Base-by-base conservation (phyloP, 169 alveolate species). In the Neospora caninum region DNA sequence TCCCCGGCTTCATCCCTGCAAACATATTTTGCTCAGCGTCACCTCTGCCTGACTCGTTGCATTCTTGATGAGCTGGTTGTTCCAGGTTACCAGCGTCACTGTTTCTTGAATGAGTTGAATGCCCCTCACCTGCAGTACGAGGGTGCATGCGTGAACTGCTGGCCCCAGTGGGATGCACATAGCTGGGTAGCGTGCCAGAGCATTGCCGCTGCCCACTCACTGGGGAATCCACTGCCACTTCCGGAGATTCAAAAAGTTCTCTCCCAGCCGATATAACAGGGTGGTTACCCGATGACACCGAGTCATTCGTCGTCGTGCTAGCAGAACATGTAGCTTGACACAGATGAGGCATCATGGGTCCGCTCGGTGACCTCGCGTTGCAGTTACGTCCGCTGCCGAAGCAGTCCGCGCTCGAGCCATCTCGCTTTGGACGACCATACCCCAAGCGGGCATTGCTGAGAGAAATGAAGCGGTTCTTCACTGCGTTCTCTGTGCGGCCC, bases 401-500 rank as follows among this genome's bases (percentile, higher is more conserved):
- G 25, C 73, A 20, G 42, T 38, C 39, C 86, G 45, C 86, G 42
- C 31, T n/a, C 45, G 42, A n/a, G 39, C 39, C 86, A 16, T 78
- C 86, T 6, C 86, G 86, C 86, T 78, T 78, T 38, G 86, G 45
- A n/a, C 86, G 86, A n/a, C 86, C 86, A 64, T 64, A 64, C 2
- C 86, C 45, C 45, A 38, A 4, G 53, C 89, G 53, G 89, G 67
- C 54, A 42, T 84, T 84, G 80, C 70, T 84, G 91, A 89, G 93
- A 16, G 97, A 95, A 91, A 96, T 94, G 92, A 96, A 97, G 88
- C 96, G 97, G 91, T 97, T 97, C 87, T 97, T 97, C 27, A 97
- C 97, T 7, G 98, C 93, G 94, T 97, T 97, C 69, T 97, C 98
- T 0, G 98, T 97, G 91, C 98, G 94, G 1, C 98, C 98, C 38